Evolutionary conservation across 352 stramenopile species (phyloP).

Genomic region (Globisporangium barbulae): DNA sequence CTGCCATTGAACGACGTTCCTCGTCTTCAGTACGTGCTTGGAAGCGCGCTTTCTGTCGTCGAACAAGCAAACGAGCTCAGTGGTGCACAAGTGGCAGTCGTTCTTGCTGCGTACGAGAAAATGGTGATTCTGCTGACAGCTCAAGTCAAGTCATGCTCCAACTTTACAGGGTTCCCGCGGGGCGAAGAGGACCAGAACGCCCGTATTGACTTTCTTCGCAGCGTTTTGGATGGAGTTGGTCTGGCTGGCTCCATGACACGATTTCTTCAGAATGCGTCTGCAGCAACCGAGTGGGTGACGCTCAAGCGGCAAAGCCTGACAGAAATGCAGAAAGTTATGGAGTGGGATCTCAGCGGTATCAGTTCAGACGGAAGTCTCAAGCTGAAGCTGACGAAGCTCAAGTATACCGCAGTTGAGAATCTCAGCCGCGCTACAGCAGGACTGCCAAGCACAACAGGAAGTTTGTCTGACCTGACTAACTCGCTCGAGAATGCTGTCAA

Average conservation of each 20-base stretch:
- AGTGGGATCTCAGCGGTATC: conserved; percentile 37
- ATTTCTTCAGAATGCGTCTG: conserved; percentile 20
- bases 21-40: conserved; percentile 35
- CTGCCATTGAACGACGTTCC: conserved; percentile 13
- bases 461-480: background rate
- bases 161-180: conserved; percentile 33
- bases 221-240: conserved; percentile 40
- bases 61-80: conserved; percentile 4
- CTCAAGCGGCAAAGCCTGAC: conserved; percentile 30
- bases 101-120: conserved; percentile 29
- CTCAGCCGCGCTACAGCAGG: conserved; percentile 28
- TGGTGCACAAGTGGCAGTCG: conserved; percentile 17
- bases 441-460: conserved; percentile 18
- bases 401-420: conserved; percentile 40
- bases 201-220: conserved; percentile 33
- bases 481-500: conserved; percentile 26
- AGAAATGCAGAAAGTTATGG: conserved; percentile 30
- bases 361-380: conserved; percentile 42
- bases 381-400: conserved; percentile 34
- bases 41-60: conserved; percentile 30
- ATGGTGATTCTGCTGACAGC: conserved; percentile 26
- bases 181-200: conserved; percentile 42
- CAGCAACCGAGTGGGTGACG: conserved; percentile 26
- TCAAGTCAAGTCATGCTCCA: conserved; percentile 27
- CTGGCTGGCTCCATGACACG: conserved; percentile 26